Evolutionary conservation across 2,329 filamentous ascomycete species (phyloP).

Genomic region (Ophiostoma tasmaniense): DNA sequence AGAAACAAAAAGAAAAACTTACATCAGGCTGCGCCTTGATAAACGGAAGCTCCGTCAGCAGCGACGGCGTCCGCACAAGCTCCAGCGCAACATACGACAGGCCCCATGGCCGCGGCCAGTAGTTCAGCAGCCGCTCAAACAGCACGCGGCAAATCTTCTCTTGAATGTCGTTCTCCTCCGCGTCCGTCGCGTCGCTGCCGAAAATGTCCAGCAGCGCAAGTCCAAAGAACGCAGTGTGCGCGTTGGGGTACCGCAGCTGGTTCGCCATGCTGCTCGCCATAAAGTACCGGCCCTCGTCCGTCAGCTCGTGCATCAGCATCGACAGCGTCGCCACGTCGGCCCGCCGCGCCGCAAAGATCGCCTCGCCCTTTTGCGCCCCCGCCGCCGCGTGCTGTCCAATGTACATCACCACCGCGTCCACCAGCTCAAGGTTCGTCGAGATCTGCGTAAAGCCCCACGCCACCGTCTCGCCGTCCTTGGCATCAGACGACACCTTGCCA

Average conservation of each 20-base stretch:
- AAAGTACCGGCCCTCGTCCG: slow-evolving; percentile 73
- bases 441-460: slow-evolving; percentile 53
- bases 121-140: slow-evolving; percentile 77
- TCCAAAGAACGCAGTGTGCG: slow-evolving; percentile 87
- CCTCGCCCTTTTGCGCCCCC: slow-evolving; percentile 50
- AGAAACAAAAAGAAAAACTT: neutral
- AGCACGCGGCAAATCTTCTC: slow-evolving; percentile 86
- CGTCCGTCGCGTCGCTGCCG: slow-evolving; percentile 61
- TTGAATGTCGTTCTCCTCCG: slow-evolving; percentile 65
- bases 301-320: slow-evolving; percentile 65
- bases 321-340: slow-evolving; percentile 66
- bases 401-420: slow-evolving; percentile 78
- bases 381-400: slow-evolving; percentile 65
- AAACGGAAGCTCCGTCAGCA: slow-evolving; percentile 83
- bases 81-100: slow-evolving; percentile 81
- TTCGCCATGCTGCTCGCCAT: slow-evolving; percentile 79
- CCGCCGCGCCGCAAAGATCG: slow-evolving; percentile 52
- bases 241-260: slow-evolving; percentile 83
- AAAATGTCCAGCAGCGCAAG: slow-evolving; percentile 80
- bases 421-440: slow-evolving; percentile 58
- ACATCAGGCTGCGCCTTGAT: slow-evolving; percentile 70
- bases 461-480: neutral
- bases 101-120: slow-evolving; percentile 93
- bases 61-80: slow-evolving; percentile 82
- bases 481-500: slow-evolving; percentile 38